Evolutionary conservation across 129 eudicot species (phyloP), one percentile per base, ranked within the genome.

Genomic region (Pseudognaphalium luteoalbum): DNA sequence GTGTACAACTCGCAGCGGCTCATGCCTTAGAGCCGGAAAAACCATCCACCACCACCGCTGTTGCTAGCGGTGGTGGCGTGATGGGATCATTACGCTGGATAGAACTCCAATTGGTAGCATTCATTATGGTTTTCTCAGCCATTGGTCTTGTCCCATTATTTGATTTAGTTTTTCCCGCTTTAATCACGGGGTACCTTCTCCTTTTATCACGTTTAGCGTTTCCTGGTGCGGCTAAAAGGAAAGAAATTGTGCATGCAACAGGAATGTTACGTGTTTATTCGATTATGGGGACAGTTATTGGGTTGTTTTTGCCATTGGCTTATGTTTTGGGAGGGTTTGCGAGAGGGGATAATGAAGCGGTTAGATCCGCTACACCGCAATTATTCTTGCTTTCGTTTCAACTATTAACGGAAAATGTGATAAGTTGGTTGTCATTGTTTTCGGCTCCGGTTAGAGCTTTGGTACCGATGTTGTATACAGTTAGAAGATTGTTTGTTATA

Each of bases 401-500:
- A 30, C 90, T 90, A 21, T 81, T 93, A 22, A 93, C 97, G 6
- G 98, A 93, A 76, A 90, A 93, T n/a, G 71, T 88, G 0, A 81
- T 93, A 0, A 90, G 91, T 33, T 96, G 91, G n/a, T 68, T 93
- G 22, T 86, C 91, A 8, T 73, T 93, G 89, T 93, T 93, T 81
- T 93, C 98, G 22, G 88, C 98, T 20, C 98, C 98, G 4, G 91
- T 93, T 34, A 90, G 98, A 76, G 98, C 98, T 10, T 77, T 93
- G n/a, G 96, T 90, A 35, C 98, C 97, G 0, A 37, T 90, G 87
- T 80, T 93, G 15, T 93, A 93, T 50, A 93, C 97, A 0, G 91
- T 87, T 22, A 80, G 97, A 81, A 83, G 98, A 50, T 68, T 93
- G 60, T 93, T 93, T 25, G 92, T 90, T 10, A 74, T 88, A 41